These are phyloP conservation scores for Coemansia guatemalensis DNA, from an alignment of 192 early-diverging fungal genomes.

Conservation along the genomic window DNA sequence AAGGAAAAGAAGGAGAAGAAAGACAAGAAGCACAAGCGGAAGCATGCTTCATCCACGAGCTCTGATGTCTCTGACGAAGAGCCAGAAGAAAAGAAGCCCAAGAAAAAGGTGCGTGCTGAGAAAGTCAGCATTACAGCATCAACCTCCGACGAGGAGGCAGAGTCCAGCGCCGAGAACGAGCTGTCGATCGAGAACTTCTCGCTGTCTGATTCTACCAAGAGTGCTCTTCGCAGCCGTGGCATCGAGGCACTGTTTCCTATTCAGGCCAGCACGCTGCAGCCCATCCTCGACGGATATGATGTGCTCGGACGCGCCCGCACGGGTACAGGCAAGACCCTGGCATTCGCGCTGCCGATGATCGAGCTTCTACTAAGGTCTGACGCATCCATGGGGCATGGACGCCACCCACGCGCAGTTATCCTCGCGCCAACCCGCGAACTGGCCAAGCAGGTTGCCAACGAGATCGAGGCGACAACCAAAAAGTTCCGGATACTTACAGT, in stretches of 20 bases:
- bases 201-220: conserved; percentile 66
- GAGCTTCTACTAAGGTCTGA: conserved; percentile 63
- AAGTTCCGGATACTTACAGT: conserved; percentile 68
- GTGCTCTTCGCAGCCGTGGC: conserved; percentile 67
- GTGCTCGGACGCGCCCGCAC: conserved; percentile 95
- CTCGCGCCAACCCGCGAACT: conserved; percentile 93
- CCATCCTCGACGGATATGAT: conserved; percentile 69
- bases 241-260: conserved; percentile 90
- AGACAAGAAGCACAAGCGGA: conserved; percentile 47
- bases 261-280: conserved; percentile 80
- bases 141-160: conserved; percentile 30
- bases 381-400: conserved; percentile 26
- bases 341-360: conserved; percentile 88
- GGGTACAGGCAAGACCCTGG: conserved; percentile 96
- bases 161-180: conserved; percentile 41
- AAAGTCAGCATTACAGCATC: conserved; percentile 28
- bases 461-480: conserved; percentile 66
- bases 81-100: conserved; percentile 38
- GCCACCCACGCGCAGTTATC: conserved; percentile 68
- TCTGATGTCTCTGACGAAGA: conserved; percentile 37
- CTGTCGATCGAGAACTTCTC: conserved; percentile 62
- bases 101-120: conserved; percentile 56
- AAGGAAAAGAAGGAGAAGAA: conserved; percentile 34
- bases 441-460: conserved; percentile 80
- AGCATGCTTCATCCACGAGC: conserved; percentile 31